A percentile compares a stretch with the other conserved stretches of the same genome.
These are phyloP conservation scores for Didymella keratinophila DNA, from an alignment of 2,329 filamentous ascomycete species.

Conservation along the genomic window DNA sequence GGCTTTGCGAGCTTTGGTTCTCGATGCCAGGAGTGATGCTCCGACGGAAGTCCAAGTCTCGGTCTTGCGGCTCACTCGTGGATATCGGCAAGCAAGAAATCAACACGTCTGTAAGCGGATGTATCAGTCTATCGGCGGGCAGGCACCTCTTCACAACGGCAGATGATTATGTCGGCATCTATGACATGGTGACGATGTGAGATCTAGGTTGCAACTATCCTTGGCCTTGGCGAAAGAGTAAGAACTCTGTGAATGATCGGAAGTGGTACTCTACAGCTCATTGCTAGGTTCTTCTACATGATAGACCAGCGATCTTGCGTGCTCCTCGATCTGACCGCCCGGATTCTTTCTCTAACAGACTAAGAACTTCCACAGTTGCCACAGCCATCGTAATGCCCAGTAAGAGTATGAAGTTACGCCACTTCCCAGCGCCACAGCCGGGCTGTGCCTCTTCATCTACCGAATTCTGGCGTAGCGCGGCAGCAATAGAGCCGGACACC, in stretches of 20 bases:
- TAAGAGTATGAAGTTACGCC: conserved; percentile 1
- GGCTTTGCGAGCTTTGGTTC: background rate
- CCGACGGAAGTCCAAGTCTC: background rate
- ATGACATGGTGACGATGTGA: too few species aligned
- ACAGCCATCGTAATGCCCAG: background rate
- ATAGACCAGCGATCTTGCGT: too few species aligned
- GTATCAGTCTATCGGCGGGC: background rate
- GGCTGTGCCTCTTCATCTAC: background rate
- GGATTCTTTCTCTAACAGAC: background rate
- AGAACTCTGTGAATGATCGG: too few species aligned
- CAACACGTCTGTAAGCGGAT: background rate
- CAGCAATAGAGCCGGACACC: background rate
- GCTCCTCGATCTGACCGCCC: background rate
- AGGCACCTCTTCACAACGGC: background rate
- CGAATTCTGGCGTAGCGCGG: background rate
- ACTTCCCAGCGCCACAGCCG: conserved; percentile 1
- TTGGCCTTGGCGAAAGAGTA: too few species aligned
- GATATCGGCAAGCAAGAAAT: background rate
- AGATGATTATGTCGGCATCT: background rate
- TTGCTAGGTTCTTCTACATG: too few species aligned
- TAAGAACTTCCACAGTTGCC: background rate
- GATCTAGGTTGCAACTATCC: too few species aligned
- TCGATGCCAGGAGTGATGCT: background rate
- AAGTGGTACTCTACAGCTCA: too few species aligned
- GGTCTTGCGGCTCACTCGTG: background rate